These are phyloP conservation scores for Wickerhamomyces sp. DNA, from an alignment of 1,139 yeast species.

Conservation along the genomic window DNA sequence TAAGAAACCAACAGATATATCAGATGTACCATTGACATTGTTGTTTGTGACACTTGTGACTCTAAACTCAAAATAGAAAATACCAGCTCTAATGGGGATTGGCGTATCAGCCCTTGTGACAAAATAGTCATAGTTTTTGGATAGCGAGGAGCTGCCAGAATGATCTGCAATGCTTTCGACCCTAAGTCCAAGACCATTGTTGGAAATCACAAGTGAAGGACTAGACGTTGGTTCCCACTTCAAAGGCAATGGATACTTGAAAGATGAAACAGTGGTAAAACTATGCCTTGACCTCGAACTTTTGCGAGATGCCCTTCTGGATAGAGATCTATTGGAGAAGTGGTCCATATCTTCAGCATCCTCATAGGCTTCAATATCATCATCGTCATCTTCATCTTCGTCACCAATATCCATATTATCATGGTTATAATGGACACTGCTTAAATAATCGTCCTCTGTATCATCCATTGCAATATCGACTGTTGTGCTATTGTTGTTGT, in stretches of 20 bases:
- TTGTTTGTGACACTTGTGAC: constrained; percentile 31
- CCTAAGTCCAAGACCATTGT: constrained; percentile 31
- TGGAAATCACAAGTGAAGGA: constrained; percentile 27
- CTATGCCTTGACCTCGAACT: constrained; percentile 7
- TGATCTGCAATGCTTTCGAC: constrained; percentile 26
- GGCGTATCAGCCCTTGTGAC: constrained; percentile 39
- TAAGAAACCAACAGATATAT: constrained; percentile 39
- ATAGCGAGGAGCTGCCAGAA: constrained; percentile 12
- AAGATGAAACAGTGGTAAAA: constrained; percentile 15
- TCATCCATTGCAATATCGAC: constrained; percentile 1
- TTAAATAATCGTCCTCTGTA: constrained; percentile 1
- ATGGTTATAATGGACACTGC: constrained; percentile 10
- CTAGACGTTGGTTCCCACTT: constrained; percentile 31
- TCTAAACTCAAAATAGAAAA: constrained; percentile 54
- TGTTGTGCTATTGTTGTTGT: neutral
- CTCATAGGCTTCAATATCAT: constrained; percentile 3
- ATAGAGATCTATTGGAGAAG: neutral
- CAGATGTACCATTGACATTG: constrained; percentile 34
- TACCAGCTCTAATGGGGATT: constrained; percentile 39
- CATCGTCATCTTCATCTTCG: constrained; percentile 17
- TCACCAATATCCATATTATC: constrained; percentile 13
- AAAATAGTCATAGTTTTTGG: constrained; percentile 28
- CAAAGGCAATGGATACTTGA: constrained; percentile 32
- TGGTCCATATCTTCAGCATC: constrained; percentile 4
- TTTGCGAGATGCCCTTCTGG: constrained; percentile 6